phyloP scores from a whole-genome alignment of 805 yeast genomes.

The Metschnikowia proteae region DNA sequence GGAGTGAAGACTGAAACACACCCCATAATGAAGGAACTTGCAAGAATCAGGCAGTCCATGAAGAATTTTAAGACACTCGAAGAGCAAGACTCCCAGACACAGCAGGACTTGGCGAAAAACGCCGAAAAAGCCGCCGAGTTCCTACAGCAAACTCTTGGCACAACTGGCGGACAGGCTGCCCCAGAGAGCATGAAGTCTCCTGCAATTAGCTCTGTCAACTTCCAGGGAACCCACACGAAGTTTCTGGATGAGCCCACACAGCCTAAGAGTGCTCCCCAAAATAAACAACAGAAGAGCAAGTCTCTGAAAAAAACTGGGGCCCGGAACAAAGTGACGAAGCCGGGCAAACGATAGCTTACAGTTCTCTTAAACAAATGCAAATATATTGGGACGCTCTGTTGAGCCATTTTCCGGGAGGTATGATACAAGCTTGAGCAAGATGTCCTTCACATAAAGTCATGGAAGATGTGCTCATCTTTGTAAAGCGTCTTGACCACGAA shows the following conservation, averaged over 20 bases:
- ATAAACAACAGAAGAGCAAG: not conserved
- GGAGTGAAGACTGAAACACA: conserved; percentile 58
- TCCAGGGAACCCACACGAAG: conserved; percentile 52
- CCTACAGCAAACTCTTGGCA: conserved; percentile 45
- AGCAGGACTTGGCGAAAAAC: conserved; percentile 20
- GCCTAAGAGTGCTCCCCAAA: not conserved
- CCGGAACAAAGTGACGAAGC: conserved; percentile 4
- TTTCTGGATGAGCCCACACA: conserved; percentile 30
- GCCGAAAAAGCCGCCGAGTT: conserved; percentile 42
- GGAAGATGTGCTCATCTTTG: conserved; percentile 59
- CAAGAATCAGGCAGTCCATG: conserved; percentile 66
- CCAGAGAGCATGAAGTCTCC: conserved; percentile 33
- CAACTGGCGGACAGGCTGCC: conserved; percentile 30
- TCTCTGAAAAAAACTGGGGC: not conserved
- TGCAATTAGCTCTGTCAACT: conserved; percentile 51
- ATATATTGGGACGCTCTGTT: not conserved
- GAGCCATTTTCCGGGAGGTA: not conserved
- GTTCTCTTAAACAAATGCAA: not conserved
- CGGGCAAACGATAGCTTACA: conserved; percentile 1
- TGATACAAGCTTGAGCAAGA: not conserved
- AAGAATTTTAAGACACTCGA: conserved; percentile 47
- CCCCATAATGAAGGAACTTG: conserved; percentile 63
- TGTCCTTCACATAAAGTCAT: conserved; percentile 27
- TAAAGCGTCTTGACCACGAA: conserved; percentile 54
- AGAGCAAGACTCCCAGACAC: conserved; percentile 17